Conservation (phyloP, 805 yeast species). For the Huiozyma sinensis region DNA sequence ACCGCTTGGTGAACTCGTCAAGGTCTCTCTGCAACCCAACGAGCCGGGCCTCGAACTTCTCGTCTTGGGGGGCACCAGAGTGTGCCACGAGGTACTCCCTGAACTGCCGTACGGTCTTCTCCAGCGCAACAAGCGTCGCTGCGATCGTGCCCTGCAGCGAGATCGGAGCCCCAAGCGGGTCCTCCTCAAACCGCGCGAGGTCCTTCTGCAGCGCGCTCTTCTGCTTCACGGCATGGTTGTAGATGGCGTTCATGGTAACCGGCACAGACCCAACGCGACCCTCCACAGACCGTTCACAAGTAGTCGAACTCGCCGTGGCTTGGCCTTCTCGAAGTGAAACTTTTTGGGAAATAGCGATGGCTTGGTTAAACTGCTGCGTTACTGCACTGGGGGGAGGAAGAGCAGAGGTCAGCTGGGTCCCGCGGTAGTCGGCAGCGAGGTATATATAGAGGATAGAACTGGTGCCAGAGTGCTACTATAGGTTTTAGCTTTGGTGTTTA, state of each 20-base stretch:
- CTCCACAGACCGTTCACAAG: not conserved
- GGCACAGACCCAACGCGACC: not conserved
- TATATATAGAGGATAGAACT: no score
- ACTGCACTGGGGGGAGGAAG: no score
- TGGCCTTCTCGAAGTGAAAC: no score
- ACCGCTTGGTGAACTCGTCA: conserved; percentile 28
- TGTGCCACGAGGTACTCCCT: conserved; percentile 36
- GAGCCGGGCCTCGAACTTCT: conserved; percentile 50
- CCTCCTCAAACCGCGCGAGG: conserved; percentile 53
- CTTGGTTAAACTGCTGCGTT: no score
- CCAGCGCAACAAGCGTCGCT: conserved; percentile 61
- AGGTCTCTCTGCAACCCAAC: conserved; percentile 26
- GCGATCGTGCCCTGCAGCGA: conserved; percentile 51
- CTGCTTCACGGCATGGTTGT: conserved; percentile 84
- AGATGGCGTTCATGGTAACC: conserved; percentile 59
- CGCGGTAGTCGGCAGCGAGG: no score
- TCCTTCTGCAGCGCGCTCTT: conserved; percentile 63
- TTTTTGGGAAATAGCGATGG: no score
- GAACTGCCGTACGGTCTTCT: conserved; percentile 60
- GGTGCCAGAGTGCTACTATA: no score
- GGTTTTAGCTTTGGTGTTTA: no score
- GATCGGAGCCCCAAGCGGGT: conserved; percentile 34
- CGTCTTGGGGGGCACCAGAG: conserved; percentile 37
- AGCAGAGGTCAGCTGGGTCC: no score
- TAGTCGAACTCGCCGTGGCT: no score